Percentiles rank a stretch among this genome's conserved stretches.
phyloP scores from a whole-genome alignment of 805 yeast species.

The Kregervanrija pseudodelftensis region DNA sequence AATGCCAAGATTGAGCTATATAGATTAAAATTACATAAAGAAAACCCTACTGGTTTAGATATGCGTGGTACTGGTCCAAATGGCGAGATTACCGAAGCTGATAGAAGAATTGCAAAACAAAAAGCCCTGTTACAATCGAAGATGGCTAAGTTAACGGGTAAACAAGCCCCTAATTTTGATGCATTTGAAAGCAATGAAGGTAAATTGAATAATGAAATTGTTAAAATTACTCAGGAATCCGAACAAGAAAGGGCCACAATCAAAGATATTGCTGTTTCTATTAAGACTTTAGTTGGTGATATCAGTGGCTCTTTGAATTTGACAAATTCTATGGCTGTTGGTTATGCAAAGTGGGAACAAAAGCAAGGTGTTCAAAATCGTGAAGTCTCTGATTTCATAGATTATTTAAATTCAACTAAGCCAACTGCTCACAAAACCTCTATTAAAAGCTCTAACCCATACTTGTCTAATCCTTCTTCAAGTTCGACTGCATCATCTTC shows the following conservation, averaged over 20 bases:
- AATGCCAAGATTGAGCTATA: conserved; percentile 57
- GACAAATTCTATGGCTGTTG: conserved; percentile 33
- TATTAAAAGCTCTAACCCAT: conserved; percentile 1
- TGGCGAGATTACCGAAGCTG: conserved; percentile 80
- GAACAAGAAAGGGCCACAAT: conserved; percentile 53
- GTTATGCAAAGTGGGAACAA: conserved; percentile 68
- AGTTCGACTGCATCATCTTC: background rate
- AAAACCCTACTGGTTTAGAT: conserved; percentile 61
- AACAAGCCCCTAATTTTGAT: conserved; percentile 38
- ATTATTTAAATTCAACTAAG: conserved; percentile 36
- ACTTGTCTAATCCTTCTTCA: conserved; percentile 1
- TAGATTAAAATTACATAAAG: conserved; percentile 46
- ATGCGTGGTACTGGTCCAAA: conserved; percentile 79
- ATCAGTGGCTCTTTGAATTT: conserved; percentile 27
- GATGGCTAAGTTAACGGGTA: conserved; percentile 91
- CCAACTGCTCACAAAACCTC: conserved; percentile 12
- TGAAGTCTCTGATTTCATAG: conserved; percentile 56
- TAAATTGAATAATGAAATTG: conserved; percentile 44
- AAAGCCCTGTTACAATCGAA: conserved; percentile 74
- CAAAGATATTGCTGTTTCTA: conserved; percentile 64
- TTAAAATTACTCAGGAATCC: conserved; percentile 45
- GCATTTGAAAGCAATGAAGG: conserved; percentile 49
- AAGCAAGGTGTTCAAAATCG: conserved; percentile 70
- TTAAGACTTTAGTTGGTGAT: conserved; percentile 47
- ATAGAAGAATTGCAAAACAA: conserved; percentile 70